Evolutionary conservation across 2,329 filamentous ascomycete species (phyloP).

Genomic region (Emmonsia crescens): DNA sequence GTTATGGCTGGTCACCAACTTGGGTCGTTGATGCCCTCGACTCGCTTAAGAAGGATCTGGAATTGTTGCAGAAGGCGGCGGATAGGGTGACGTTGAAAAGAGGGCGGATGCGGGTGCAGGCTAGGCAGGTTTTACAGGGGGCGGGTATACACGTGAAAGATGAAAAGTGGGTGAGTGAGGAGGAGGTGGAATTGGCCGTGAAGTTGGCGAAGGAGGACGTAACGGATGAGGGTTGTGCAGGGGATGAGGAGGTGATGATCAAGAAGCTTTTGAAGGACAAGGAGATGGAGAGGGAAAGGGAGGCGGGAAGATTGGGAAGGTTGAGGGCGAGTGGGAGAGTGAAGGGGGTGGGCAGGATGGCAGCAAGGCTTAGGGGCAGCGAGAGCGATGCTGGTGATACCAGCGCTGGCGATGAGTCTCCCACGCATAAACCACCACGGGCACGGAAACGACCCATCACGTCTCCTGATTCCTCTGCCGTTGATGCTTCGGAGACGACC

Average conservation of each 20-base stretch:
- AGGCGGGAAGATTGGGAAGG: neutral
- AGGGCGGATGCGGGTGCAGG: neutral
- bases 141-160: neutral
- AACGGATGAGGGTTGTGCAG: neutral
- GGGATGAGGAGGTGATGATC: neutral
- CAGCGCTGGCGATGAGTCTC: neutral
- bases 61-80: neutral
- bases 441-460: neutral
- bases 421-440: neutral
- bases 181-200: neutral
- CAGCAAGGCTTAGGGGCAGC: neutral
- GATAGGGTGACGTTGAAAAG: neutral
- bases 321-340: neutral
- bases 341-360: neutral
- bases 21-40: slow-evolving; percentile 12
- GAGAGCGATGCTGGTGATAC: neutral
- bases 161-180: neutral
- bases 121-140: neutral
- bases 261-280: neutral
- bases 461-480: neutral
- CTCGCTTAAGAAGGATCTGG: neutral
- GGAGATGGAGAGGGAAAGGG: neutral
- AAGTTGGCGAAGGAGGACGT: neutral
- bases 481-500: neutral
- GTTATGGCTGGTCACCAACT: slow-evolving; percentile 10